phyloP scores from a whole-genome alignment of 179 eudicot species.

The Silene coronaria region DNA sequence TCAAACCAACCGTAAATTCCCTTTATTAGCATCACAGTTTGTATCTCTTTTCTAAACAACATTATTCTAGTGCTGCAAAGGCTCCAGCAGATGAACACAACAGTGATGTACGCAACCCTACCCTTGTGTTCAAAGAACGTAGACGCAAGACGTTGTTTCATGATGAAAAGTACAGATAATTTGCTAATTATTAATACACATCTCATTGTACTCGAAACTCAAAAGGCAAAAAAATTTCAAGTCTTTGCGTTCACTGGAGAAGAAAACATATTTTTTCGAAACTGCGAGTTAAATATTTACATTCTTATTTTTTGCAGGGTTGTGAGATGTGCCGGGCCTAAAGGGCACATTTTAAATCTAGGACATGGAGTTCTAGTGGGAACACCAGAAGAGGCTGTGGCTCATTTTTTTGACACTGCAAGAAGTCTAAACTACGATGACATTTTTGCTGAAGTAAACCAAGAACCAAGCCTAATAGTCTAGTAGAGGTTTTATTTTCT shows the following conservation, averaged over 20 bases:
- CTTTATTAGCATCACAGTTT: neutral
- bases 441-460: constrained; percentile 2
- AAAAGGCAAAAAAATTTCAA: neutral
- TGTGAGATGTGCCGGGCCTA: constrained; percentile 70
- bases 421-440: constrained; percentile 13
- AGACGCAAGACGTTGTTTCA: no score
- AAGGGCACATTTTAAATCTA: constrained; percentile 79
- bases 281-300: neutral
- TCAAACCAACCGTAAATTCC: neutral
- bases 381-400: constrained; percentile 93
- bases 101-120: no score
- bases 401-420: constrained; percentile 88
- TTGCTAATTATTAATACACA: neutral
- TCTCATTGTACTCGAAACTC: neutral
- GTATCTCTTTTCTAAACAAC: no score
- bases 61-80: no score
- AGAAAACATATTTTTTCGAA: no score
- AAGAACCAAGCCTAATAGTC: constrained; percentile 7
- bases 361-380: constrained; percentile 97
- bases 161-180: no score
- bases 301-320: constrained; percentile 23
- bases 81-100: no score
- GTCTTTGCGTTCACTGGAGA: neutral
- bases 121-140: no score
- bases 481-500: neutral